A percentile compares a stretch with the other conserved stretches of the same genome.
These are phyloP conservation scores for Mycena vulgaris DNA, from an alignment of 768 basidiomycete species.

Conservation along the genomic window DNA sequence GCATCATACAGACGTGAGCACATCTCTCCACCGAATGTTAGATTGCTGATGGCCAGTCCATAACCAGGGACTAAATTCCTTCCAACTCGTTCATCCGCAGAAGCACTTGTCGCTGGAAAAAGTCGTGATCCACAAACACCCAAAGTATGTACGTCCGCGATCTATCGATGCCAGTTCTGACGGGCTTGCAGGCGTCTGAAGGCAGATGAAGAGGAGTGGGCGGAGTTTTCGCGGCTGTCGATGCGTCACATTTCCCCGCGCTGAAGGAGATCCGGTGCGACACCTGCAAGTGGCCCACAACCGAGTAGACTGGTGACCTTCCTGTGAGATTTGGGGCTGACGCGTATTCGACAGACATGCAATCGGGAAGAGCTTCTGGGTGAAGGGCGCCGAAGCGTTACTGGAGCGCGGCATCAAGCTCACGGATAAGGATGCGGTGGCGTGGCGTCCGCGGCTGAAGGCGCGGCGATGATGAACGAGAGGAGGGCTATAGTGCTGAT, in stretches of 20 bases:
- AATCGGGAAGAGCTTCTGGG: not conserved
- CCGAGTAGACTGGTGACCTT: not conserved
- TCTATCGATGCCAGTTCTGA: no score
- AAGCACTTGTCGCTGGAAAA: no score
- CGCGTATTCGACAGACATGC: not conserved
- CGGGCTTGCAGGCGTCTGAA: no score
- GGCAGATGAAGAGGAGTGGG: not conserved
- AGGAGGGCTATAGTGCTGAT: no score
- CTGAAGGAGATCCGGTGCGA: not conserved
- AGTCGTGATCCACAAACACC: not conserved
- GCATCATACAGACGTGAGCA: no score
- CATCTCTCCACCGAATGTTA: no score
- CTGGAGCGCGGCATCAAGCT: not conserved
- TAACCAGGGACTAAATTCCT: no score
- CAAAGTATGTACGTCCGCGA: not conserved
- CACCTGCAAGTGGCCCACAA: not conserved
- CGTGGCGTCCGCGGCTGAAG: not conserved
- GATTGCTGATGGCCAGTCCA: no score
- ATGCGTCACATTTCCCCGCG: not conserved
- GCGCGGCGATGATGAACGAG: no score
- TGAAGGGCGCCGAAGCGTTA: not conserved
- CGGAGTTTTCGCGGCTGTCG: no score
- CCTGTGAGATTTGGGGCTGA: not conserved
- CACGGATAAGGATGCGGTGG: not conserved
- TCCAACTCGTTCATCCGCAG: no score